These are phyloP conservation scores for Hamamelis virginiana DNA, from an alignment of 164 flowering plant species.

Conservation along the genomic window DNA sequence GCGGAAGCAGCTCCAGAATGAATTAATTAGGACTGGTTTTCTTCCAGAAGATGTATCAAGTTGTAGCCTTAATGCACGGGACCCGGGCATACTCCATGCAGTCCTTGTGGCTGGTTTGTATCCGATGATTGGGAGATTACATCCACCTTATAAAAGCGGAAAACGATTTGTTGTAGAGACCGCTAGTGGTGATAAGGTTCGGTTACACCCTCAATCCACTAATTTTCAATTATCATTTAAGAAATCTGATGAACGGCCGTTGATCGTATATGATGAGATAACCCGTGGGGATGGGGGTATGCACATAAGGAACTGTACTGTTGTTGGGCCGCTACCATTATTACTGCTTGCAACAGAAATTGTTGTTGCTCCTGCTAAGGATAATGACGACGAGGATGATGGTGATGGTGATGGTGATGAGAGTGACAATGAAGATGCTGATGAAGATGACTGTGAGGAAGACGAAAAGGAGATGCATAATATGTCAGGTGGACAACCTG, in stretches of 20 bases:
- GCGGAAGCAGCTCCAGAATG: constrained; percentile 78
- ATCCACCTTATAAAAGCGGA: constrained; percentile 32
- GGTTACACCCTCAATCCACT: constrained; percentile 59
- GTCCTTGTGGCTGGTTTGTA: constrained; percentile 85
- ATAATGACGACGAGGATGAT: constrained; percentile 34
- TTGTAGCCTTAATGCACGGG: constrained; percentile 69
- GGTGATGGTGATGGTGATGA: constrained; percentile 36
- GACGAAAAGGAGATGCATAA: constrained; percentile 35
- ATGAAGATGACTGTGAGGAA: constrained; percentile 29
- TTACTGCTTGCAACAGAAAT: constrained; percentile 77
- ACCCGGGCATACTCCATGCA: constrained; percentile 85
- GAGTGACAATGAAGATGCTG: constrained; percentile 21
- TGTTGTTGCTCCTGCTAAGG: constrained; percentile 65
- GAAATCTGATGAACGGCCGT: constrained; percentile 27
- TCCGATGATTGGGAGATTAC: constrained; percentile 85
- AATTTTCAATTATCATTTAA: constrained; percentile 33
- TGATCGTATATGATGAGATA: constrained; percentile 77
- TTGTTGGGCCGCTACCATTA: constrained; percentile 77
- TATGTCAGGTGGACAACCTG: constrained; percentile 25
- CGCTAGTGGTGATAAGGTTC: constrained; percentile 63
- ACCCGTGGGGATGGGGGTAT: constrained; percentile 75
- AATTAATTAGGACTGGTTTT: constrained; percentile 61
- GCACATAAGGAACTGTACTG: constrained; percentile 59
- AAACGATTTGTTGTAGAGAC: constrained; percentile 52
- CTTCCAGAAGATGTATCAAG: constrained; percentile 52